Evolutionary conservation across 2,329 filamentous ascomycete genomes (phyloP), one percentile per base, ranked within the genome.

Genomic region (Leptographium wingfieldii): DNA sequence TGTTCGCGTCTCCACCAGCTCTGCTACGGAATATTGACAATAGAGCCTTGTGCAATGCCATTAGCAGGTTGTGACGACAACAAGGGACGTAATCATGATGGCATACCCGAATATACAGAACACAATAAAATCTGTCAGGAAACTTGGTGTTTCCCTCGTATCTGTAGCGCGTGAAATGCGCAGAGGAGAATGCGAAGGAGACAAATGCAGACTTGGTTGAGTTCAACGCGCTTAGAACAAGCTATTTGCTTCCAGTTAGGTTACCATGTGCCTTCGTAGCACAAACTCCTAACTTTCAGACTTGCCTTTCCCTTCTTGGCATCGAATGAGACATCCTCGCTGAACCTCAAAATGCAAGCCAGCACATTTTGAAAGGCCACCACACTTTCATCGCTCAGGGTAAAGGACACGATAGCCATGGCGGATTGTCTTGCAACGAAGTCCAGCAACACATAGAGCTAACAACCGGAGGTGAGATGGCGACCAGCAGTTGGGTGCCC

Each of bases 201-300:
- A 86, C 84, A 70, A 92, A 92, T 22, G 87, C 87, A 4, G 88
- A 90, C 68, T 89, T 90, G 60, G 88, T 89, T n/a, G 82, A 81
- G 69, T 92, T 92, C 64, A 92, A 75, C 16, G 88, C 84, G 16
- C 87, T 90, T 59, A 92, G 76, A 5, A 85, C 78, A 64, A 92
- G 80, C 88, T 89, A 54, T 56, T 56, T 56, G 59, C 55, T 58
- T 38, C n/a, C 11, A 33, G 49, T 51, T 46, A 48, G 48, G 9
- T 10, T 25, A 10, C 10, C 2, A n/a, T 11, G 7, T 9, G 12
- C 9, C 7, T 27, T 5, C 14, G 27, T 31, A n/a, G 16, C 5
- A 33, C 9, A 19, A 29, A 19, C 4, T 16, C 5, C n/a, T 29
- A 33, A 6, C 3, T 14, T 14, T 10, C 16, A 38, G 52, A 38